phyloP scores from a whole-genome alignment of 331 rosid genomes.

The Telfairia occidentalis region DNA sequence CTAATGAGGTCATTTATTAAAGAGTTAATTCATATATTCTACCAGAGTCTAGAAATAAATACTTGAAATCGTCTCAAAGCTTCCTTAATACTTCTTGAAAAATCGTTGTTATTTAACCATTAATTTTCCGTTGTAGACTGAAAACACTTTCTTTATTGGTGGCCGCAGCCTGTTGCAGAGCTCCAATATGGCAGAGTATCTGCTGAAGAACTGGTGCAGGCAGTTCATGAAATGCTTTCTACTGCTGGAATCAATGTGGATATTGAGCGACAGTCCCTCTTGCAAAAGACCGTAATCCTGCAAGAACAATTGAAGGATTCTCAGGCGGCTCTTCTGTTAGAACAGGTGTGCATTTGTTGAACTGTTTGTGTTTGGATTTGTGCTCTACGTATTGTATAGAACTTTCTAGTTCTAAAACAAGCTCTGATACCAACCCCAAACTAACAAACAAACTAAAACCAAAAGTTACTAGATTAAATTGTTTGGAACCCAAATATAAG shows the following conservation, averaged over 20 bases:
- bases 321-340: slow-evolving; percentile 64
- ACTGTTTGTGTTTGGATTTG: slow-evolving; percentile 5
- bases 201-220: slow-evolving; percentile 78
- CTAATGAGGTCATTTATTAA: neutral
- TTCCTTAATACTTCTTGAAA: neutral
- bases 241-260: slow-evolving; percentile 84
- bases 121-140: neutral
- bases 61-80: neutral
- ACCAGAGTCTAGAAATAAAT: neutral
- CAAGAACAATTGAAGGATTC: slow-evolving; percentile 83
- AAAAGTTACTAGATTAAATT: neutral
- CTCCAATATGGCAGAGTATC: slow-evolving; percentile 71
- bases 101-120: neutral
- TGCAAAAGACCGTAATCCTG: slow-evolving; percentile 57
- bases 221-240: slow-evolving; percentile 89
- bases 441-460: neutral
- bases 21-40: neutral
- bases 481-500: too few species aligned
- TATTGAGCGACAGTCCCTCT: slow-evolving; percentile 67
- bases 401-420: neutral
- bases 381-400: slow-evolving; percentile 9
- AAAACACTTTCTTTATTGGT: slow-evolving; percentile 20
- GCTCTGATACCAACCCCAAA: neutral
- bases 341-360: slow-evolving; percentile 53
- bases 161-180: slow-evolving; percentile 39